These are phyloP conservation scores for Elymus sibiricus DNA, from an alignment of 176 grass and related monocot species.

Conservation along the genomic window DNA sequence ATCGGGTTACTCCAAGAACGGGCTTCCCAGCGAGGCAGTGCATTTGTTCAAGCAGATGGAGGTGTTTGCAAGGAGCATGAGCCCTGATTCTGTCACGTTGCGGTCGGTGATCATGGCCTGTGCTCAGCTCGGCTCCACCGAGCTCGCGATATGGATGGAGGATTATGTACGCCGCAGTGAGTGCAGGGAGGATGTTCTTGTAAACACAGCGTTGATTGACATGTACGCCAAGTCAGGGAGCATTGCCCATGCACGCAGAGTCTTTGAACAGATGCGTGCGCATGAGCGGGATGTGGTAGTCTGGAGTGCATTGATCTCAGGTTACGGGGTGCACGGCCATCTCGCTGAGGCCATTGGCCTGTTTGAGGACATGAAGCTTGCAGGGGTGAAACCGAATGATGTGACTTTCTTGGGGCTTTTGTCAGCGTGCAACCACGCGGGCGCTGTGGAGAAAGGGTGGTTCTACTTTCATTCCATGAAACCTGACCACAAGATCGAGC, in stretches of 20 bases:
- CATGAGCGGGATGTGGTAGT: constrained; percentile 54
- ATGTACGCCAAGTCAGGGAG: constrained; percentile 69
- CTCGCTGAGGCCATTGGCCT: constrained; percentile 38
- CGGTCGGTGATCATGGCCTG: constrained; percentile 56
- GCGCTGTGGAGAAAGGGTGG: constrained; percentile 66
- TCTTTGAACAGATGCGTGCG: constrained; percentile 40
- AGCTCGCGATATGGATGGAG: constrained; percentile 55
- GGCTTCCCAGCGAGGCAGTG: constrained; percentile 51
- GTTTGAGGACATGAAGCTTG: constrained; percentile 53
- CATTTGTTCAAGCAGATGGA: constrained; percentile 54
- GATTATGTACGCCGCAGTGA: constrained; percentile 33
- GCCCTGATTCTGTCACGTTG: constrained; percentile 51
- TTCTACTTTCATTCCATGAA: constrained; percentile 69
- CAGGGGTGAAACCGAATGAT: constrained; percentile 55
- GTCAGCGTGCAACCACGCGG: constrained; percentile 56
- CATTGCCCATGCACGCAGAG: constrained; percentile 30
- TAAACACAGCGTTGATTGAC: constrained; percentile 67
- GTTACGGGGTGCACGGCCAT: constrained; percentile 62
- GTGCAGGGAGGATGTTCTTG: constrained; percentile 54
- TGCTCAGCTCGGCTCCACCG: constrained; percentile 51
- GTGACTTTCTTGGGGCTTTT: constrained; percentile 68
- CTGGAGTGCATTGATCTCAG: constrained; percentile 65
- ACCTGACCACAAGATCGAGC: constrained; percentile 46
- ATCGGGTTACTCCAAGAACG: constrained; percentile 73
- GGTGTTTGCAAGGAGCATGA: constrained; percentile 30